phyloP scores from a whole-genome alignment of 352 stramenopile genomes.

The Pythium graminicola region DNA sequence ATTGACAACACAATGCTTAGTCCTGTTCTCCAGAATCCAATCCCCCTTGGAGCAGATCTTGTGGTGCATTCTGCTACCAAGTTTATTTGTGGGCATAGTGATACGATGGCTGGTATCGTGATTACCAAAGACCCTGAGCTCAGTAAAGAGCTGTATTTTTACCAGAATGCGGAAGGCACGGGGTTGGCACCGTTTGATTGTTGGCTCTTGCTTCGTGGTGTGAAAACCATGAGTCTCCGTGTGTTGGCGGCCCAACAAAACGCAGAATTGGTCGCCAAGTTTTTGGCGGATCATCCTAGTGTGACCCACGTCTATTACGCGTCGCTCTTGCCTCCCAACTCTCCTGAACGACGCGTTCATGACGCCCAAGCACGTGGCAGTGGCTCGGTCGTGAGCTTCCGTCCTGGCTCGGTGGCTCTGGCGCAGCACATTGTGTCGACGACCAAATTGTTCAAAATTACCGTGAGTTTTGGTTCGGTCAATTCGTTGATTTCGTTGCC shows the following conservation, averaged over 20 bases:
- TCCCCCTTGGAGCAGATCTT: constrained; percentile 92
- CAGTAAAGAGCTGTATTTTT: constrained; percentile 84
- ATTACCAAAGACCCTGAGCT: constrained; percentile 79
- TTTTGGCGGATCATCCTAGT: constrained; percentile 74
- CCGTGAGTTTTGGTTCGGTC: constrained; percentile 88
- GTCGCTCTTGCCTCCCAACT: constrained; percentile 61
- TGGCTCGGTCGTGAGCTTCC: constrained; percentile 90
- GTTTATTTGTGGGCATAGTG: constrained; percentile 96
- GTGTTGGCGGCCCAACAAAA: constrained; percentile 84
- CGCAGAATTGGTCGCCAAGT: constrained; percentile 85
- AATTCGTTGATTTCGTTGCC: constrained; percentile 91
- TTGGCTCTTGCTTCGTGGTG: constrained; percentile 82
- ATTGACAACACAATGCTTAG: constrained; percentile 97
- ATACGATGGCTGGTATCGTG: constrained; percentile 94
- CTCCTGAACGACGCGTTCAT: constrained; percentile 73
- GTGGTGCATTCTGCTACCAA: constrained; percentile 97
- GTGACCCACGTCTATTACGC: constrained; percentile 92
- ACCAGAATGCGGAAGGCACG: constrained; percentile 88
- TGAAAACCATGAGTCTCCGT: constrained; percentile 87
- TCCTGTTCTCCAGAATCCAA: constrained; percentile 93
- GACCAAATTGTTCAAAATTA: constrained; percentile 95
- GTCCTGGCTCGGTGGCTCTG: constrained; percentile 76
- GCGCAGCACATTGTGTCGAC: constrained; percentile 87
- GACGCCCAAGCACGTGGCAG: constrained; percentile 75
- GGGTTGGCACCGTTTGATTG: constrained; percentile 87